Evolutionary conservation across 1,284 basidiomycete genomes (phyloP), one percentile per base, ranked within the genome.

Genomic region (Malassezia pachydermatis): DNA sequence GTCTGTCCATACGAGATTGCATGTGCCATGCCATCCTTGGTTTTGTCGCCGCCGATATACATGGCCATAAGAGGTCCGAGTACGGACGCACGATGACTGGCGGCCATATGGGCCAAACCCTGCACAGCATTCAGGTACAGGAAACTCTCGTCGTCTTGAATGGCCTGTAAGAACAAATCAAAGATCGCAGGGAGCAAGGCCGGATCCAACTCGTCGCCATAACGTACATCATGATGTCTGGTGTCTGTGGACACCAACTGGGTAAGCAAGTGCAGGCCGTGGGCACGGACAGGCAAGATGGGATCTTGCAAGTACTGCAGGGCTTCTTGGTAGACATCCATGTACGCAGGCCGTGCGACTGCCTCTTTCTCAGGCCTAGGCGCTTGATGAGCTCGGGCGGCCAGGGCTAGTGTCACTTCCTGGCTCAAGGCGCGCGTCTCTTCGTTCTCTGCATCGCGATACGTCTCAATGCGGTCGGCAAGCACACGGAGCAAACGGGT

Each of bases 121-220:
- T 90, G 85, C 4, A 94, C 83, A 0, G 87, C 88, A 65, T 90
- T 90, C 48, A 96, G 75, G 70, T 89, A 96, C 51, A 96, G 82
- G 73, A 90, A 96, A 27, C 86, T 88, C 67, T 98, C 92, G 41
- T 90, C 84, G 62, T 95, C 88, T 65, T 88, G 84, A 3, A 94
- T 74, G 0, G 83, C 80, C 62, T 86, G 81, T 54, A 94, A 73
- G 69, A 94, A 90, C 42, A 95, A 83, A 37, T 86, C 85, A 36
- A 90, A 75, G 58, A 95, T 86, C 1, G 82, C 82, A 1, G 88
- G 87, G 4, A 84, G 73, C 13, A 94, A 76, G 2, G 64, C 61
- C 7, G 59, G 54, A 24, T 62, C 63, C 10, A 65, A 29, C 17
- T 46, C 38, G 33, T 55, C 47, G 41, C 39, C 48, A 20, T 45